Evolutionary conservation across 1,284 basidiomycete genomes (phyloP).

Genomic region (Meripilus lineatus): DNA sequence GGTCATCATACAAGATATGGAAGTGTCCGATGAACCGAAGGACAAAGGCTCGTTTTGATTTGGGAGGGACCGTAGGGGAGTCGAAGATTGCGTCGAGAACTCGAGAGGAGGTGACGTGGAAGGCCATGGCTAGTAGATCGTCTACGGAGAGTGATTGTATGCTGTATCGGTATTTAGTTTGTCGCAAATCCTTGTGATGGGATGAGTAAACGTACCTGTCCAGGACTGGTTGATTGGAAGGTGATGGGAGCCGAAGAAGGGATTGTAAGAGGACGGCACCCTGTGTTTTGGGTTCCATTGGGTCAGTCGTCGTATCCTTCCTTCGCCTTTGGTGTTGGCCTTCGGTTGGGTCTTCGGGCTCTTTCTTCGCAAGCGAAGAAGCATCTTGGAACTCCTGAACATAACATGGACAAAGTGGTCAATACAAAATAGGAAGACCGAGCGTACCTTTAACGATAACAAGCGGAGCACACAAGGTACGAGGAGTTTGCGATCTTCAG

Average conservation of each 20-base stretch:
- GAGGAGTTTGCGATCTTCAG: constrained; percentile 32
- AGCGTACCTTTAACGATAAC: constrained; percentile 45
- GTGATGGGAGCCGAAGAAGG: constrained; percentile 61
- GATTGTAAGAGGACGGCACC: constrained; percentile 84
- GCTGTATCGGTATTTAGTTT: constrained; percentile 32
- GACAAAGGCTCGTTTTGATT: constrained; percentile 69
- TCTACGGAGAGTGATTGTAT: constrained; percentile 55
- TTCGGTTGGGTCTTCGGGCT: constrained; percentile 12
- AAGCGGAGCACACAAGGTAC: constrained; percentile 48
- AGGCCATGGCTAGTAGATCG: constrained; percentile 63
- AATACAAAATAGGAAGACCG: constrained; percentile 6
- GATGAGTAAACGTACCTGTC: constrained; percentile 51
- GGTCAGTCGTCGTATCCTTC: constrained; percentile 20
- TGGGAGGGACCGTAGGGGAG: constrained; percentile 59
- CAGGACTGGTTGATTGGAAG: constrained; percentile 61
- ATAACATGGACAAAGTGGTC: not conserved
- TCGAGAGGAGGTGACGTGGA: constrained; percentile 72
- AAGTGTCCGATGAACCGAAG: constrained; percentile 74
- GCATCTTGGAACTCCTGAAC: constrained; percentile 34
- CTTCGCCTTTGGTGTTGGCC: constrained; percentile 10
- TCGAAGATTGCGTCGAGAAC: constrained; percentile 78
- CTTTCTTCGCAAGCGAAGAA: constrained; percentile 11
- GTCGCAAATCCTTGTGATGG: not conserved
- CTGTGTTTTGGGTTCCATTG: constrained; percentile 69
- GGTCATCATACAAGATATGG: constrained; percentile 76